Percentiles rank a stretch among this genome's conserved stretches.
phyloP scores from a whole-genome alignment of 805 yeast genomes.

The Scheffersomyces ergatensis region DNA sequence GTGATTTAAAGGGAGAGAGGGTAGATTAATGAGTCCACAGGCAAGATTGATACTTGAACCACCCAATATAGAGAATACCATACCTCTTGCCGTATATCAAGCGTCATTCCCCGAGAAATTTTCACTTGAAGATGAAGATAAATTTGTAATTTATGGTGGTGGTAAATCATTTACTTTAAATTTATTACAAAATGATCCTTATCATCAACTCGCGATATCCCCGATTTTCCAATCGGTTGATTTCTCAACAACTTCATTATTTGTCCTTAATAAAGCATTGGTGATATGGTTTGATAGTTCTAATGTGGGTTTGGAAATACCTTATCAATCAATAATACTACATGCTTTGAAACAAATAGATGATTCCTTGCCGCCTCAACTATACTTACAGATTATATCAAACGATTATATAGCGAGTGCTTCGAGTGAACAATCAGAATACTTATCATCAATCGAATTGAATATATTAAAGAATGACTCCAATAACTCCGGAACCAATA shows the following conservation, averaged over 20 bases:
- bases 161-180: constrained; percentile 14
- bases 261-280: constrained; percentile 31
- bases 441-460: constrained; percentile 6
- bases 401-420: constrained; percentile 11
- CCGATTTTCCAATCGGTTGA: constrained; percentile 9
- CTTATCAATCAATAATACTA: constrained; percentile 30
- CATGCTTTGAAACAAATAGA: constrained; percentile 28
- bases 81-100: constrained; percentile 27
- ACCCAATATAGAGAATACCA: constrained; percentile 43
- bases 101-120: constrained; percentile 39
- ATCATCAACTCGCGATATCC: not conserved
- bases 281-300: constrained; percentile 25
- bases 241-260: constrained; percentile 18
- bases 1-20: no score
- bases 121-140: constrained; percentile 33
- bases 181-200: constrained; percentile 1
- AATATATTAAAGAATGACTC: constrained; percentile 1
- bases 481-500: not conserved
- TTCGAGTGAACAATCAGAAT: not conserved
- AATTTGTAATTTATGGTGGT: constrained; percentile 41
- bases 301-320: constrained; percentile 28
- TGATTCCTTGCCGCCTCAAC: not conserved
- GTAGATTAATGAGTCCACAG: constrained; percentile 4
- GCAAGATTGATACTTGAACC: constrained; percentile 12
- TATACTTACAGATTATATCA: constrained; percentile 32